These are phyloP conservation scores for Sphagnum tenellum DNA, from an alignment of 225 moss, liverwort and hornwort genomes.

Conservation along the genomic window DNA sequence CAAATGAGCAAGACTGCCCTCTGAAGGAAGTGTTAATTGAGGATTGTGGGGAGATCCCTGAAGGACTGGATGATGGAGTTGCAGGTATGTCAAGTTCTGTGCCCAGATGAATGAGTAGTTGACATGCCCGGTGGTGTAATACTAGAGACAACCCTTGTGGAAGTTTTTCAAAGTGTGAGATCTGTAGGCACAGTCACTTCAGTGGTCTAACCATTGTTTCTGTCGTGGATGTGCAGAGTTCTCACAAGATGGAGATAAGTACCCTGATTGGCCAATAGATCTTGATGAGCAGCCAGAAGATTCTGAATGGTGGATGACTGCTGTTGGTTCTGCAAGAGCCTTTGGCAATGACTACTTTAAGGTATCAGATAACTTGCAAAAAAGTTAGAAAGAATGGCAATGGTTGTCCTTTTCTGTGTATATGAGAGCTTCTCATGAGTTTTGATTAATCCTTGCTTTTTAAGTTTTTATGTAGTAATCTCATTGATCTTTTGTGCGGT, in stretches of 20 bases:
- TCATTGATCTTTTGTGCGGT: too few relatives aligned
- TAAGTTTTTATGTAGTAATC: too few relatives aligned
- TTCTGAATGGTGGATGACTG: slow-evolving; percentile 55
- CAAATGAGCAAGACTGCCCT: slow-evolving; percentile 31
- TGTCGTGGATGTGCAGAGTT: slow-evolving; percentile 21
- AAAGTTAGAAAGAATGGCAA: too few relatives aligned
- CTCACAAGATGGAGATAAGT: slow-evolving; percentile 54
- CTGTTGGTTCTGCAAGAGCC: slow-evolving; percentile 45
- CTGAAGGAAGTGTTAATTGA: slow-evolving; percentile 39
- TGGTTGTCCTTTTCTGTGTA: too few relatives aligned
- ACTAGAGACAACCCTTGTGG: too few relatives aligned
- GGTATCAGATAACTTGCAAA: slow-evolving; percentile 5
- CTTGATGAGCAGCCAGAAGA: slow-evolving; percentile 48
- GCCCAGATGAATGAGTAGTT: too few relatives aligned
- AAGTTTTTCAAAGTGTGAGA: too few relatives aligned
- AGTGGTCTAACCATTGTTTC: neutral
- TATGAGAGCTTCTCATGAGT: too few relatives aligned
- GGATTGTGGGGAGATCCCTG: slow-evolving; percentile 50
- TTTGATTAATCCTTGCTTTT: too few relatives aligned
- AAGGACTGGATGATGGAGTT: slow-evolving; percentile 55
- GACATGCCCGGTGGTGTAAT: too few relatives aligned
- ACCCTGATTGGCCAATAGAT: slow-evolving; percentile 65
- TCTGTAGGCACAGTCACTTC: too few relatives aligned
- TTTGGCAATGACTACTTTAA: slow-evolving; percentile 62
- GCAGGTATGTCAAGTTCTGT: slow-evolving; percentile 15